Percentiles rank a stretch among this genome's conserved stretches.
Conservation (phyloP, 495 filamentous ascomycete genomes). For the Trichoderma orchidacearum region DNA sequence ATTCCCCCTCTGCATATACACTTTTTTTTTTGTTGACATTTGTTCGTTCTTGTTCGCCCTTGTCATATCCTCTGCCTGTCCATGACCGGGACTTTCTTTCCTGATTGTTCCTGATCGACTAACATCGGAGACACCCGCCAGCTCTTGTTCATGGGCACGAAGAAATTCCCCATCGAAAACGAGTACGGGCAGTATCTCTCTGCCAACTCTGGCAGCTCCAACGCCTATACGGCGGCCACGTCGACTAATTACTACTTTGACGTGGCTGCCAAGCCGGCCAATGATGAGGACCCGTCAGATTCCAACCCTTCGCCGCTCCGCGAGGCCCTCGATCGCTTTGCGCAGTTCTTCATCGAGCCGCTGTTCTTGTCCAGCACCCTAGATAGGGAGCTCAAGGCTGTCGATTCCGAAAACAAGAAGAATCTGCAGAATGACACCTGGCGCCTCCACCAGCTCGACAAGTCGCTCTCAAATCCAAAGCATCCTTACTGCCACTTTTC, state of each 20-base stretch:
- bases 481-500: constrained; percentile 97
- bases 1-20: no score
- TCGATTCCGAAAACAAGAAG: constrained; percentile 99
- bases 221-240: constrained; percentile 86
- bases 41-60: no score
- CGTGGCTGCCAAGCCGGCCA: constrained; percentile 58
- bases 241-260: constrained; percentile 99
- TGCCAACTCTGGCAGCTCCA: constrained; percentile 77
- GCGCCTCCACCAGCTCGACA: constrained; percentile 85
- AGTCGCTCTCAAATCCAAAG: constrained; percentile 74
- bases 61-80: no score
- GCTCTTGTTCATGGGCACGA: constrained; percentile 95
- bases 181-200: constrained; percentile 90
- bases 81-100: no score
- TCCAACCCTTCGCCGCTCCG: constrained; percentile 61
- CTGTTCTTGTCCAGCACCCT: constrained; percentile 83
- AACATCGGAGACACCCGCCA: constrained; percentile 23
- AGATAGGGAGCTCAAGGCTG: constrained; percentile 81
- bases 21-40: no score
- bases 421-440: constrained; percentile 93
- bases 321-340: constrained; percentile 88
- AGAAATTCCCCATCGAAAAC: constrained; percentile 96
- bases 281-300: constrained; percentile 35
- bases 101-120: not conserved
- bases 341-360: constrained; percentile 91